These are phyloP conservation scores for Calycina herbarum DNA, from an alignment of 2,329 filamentous ascomycete genomes.

Conservation along the genomic window DNA sequence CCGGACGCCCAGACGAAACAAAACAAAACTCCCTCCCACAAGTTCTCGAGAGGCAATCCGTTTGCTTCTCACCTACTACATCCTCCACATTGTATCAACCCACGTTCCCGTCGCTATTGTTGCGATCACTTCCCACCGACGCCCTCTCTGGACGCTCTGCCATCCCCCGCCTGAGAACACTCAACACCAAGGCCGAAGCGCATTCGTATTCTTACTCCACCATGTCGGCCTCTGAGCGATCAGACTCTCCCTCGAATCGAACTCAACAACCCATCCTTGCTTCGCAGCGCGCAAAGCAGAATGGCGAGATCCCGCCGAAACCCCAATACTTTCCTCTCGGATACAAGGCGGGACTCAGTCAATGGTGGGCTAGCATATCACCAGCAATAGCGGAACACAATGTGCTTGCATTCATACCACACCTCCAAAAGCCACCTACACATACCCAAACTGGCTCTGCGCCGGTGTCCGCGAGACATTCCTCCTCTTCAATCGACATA, in stretches of 20 bases:
- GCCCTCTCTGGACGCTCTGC: conserved; percentile 32
- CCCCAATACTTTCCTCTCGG: conserved; percentile 74
- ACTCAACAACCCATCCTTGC: conserved; percentile 49
- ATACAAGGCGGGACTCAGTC: conserved; percentile 86
- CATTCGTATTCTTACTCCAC: conserved; percentile 30
- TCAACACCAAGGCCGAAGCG: conserved; percentile 28
- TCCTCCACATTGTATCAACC: conserved; percentile 40
- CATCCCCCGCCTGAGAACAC: conserved; percentile 28
- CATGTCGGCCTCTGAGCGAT: conserved; percentile 34
- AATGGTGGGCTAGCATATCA: conserved; percentile 92
- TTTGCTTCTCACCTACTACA: conserved; percentile 25
- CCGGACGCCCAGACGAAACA: conserved; percentile 20
- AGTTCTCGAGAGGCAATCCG: conserved; percentile 26
- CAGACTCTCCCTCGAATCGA: conserved; percentile 38
- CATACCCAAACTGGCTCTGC: conserved; percentile 55
- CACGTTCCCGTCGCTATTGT: conserved; percentile 36
- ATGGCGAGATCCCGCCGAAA: conserved; percentile 30
- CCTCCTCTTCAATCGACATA: conserved; percentile 39
- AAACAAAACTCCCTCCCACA: conserved; percentile 13
- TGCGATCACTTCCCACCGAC: conserved; percentile 35
- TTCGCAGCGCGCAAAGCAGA: conserved; percentile 46
- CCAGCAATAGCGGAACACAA: conserved; percentile 82
- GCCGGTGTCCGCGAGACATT: conserved; percentile 44
- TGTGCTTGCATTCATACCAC: conserved; percentile 83
- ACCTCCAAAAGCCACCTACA: conserved; percentile 68